Evolutionary conservation across 2,329 filamentous ascomycete genomes (phyloP), one percentile per base, ranked within the genome.

Genomic region (Furcasterigmium furcatum): DNA sequence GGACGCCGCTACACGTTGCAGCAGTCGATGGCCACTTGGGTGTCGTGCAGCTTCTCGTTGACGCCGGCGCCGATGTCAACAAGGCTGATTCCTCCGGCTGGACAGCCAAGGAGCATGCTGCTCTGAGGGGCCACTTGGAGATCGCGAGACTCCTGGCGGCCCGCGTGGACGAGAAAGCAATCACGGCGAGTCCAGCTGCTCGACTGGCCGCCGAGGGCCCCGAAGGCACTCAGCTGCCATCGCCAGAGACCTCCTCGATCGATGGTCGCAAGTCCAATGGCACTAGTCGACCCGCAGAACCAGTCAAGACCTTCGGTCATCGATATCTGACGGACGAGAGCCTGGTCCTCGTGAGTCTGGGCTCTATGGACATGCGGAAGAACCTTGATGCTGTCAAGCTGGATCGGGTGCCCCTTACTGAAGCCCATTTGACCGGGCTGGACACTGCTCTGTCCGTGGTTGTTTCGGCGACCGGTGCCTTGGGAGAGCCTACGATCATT

Each of bases 241-340:
- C 73, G 2, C 67, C 75, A 2, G 77, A 80, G 24, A 66, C 66
- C 8, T 80, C 80, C 0, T 90, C 86, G 1, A 76, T 85, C 12
- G 80, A 77, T 30, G 79, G 80, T 38, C 72, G 80, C 41, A 74
- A 72, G 27, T 84, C 81, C 41, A 70, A 77, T 56, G 62, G 71
- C 44, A 56, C 63, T 18, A 64, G 74, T 6, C 75, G 82, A 42
- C 68, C 76, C 7, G 72, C 84, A 3, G 90, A 96, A 52, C 86
- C 91, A 5, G 80, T 97, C 53, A 97, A 97, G 67, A 88, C 90
- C 1, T 99, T 97, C 65, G 94, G 94, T 46, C 94, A 99, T 72
- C 84, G 92, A 44, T 99, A 97, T 66, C 77, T 99, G 42, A 95
- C 84, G 16, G 82, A 95, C 43, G 85, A 95, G 58, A 88, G 88